Base-by-base conservation (phyloP, 805 yeast species). In the Vanderwaltozyma tropicalis region DNA sequence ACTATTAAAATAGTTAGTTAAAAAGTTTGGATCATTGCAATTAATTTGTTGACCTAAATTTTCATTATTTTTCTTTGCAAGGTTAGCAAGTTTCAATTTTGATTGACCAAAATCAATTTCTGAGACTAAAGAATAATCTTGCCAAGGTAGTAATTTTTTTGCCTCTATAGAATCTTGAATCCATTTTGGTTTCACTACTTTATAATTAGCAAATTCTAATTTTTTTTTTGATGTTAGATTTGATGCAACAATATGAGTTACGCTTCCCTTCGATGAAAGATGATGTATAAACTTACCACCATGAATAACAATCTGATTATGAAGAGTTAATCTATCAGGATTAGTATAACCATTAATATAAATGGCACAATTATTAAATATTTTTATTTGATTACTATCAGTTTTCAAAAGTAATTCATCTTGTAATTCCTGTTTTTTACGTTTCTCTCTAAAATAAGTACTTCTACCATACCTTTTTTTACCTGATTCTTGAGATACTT, bases 261-360 rank as follows among this genome's bases (percentile, higher is more conserved):
- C 92, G 10, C 69, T 66, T 3, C 80, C 71, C 53, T 88, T 88
- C 5, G 80, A 76, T 4, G 74, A 67, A 30, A 89, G 57, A 58
- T 74, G 78, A 43, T 80, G 80, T 17, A 80, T 52, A 43, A 82
- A 84, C 36, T 63, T 68, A 0, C 98, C 98, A 1, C 97, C 96
- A 57, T 88, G 72, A 9, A 75, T 47, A 2, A 83, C 73, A 2
- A 89, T 77, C 46, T 85, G 48, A 39, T 78, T 71, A 49, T 83
- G 89, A 22, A 92, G 61, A 42, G 75, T 80, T 30, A 72, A 62
- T 13, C 86, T 71, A n/a, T 88, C 75, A 0, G 97, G 97, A 2
- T 61, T 62, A 0, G 97, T 89, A 50, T 81, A 76, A 1, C 98
- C 98, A 50, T 87, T 88, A n/a, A 89, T 86, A 55, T 81, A 78